phyloP scores from a whole-genome alignment of 768 basidiomycete species.

The Leccinum ochraceum region DNA sequence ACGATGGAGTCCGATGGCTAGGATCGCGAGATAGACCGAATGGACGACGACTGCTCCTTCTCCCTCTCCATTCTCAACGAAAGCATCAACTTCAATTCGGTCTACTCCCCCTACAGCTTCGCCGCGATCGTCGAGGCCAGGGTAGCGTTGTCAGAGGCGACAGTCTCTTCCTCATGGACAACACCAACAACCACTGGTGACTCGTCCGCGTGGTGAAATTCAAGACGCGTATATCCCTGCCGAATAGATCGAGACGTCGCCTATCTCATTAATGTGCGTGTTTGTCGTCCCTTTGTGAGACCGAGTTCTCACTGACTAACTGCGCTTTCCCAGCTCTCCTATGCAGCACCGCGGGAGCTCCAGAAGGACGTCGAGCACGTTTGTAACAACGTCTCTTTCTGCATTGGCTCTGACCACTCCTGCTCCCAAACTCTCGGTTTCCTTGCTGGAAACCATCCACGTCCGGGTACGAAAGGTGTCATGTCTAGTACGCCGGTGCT shows the following conservation, averaged over 20 bases:
- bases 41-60: constrained; percentile 74
- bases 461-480: background rate
- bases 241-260: constrained; percentile 99
- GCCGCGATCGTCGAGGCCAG: constrained; percentile 89
- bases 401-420: constrained; percentile 48
- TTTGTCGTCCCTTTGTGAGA: background rate
- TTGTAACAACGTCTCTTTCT: constrained; percentile 45
- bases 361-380: constrained; percentile 54
- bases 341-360: constrained; percentile 48
- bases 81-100: constrained; percentile 89
- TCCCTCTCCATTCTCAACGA: constrained; percentile 87
- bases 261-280: constrained; percentile 85
- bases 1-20: constrained; percentile 70
- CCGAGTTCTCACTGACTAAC: background rate
- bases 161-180: no score
- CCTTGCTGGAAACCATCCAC: constrained; percentile 26
- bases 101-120: constrained; percentile 94
- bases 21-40: constrained; percentile 56
- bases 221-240: constrained; percentile 28
- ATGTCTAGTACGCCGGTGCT: no score
- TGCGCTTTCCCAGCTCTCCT: constrained; percentile 28
- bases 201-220: constrained; percentile 76
- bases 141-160: constrained; percentile 84
- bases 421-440: constrained; percentile 47
- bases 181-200: constrained; percentile 79